phyloP scores from a whole-genome alignment of 768 basidiomycete species.

The Flagelloscypha sp. region DNA sequence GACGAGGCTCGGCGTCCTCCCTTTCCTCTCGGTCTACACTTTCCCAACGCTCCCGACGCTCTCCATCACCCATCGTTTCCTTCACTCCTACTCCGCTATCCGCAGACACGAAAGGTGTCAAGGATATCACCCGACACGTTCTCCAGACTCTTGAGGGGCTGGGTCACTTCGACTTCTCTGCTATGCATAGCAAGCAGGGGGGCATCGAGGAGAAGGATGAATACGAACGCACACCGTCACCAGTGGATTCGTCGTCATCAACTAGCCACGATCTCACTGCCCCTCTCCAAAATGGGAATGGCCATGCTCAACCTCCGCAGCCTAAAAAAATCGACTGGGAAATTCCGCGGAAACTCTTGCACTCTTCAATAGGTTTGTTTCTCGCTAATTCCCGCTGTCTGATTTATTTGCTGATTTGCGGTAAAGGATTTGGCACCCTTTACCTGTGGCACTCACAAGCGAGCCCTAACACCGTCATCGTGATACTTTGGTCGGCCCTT shows the following conservation, averaged over 20 bases:
- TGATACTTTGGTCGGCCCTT: conserved; percentile 57
- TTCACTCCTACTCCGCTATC: conserved; percentile 28
- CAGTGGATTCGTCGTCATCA: conserved; percentile 17
- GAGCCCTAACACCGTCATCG: conserved; percentile 43
- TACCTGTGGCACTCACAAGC: conserved; percentile 46
- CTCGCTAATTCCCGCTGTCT: not conserved
- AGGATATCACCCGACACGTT: conserved; percentile 41
- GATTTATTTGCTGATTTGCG: conserved; percentile 2
- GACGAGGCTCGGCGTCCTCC: too few species aligned
- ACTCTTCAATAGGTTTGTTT: conserved; percentile 68
- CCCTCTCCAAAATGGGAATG: conserved; percentile 9
- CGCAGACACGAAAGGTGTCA: conserved; percentile 26
- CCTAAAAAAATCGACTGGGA: conserved; percentile 68
- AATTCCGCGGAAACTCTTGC: conserved; percentile 79
- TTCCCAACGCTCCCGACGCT: too few species aligned
- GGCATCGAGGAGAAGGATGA: conserved; percentile 27
- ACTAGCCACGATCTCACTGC: conserved; percentile 10
- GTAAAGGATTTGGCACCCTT: conserved; percentile 54
- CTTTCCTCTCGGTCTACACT: too few species aligned
- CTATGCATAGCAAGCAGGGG: conserved; percentile 19
- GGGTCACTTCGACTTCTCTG: conserved; percentile 29
- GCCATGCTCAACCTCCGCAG: conserved; percentile 7
- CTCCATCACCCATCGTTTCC: conserved; percentile 40
- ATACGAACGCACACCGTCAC: conserved; percentile 15
- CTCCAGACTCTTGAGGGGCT: conserved; percentile 40